Percentiles rank a stretch among this genome's conserved stretches.
phyloP scores from a whole-genome alignment of 352 stramenopile genomes.

The Saprolegnia diclina region DNA sequence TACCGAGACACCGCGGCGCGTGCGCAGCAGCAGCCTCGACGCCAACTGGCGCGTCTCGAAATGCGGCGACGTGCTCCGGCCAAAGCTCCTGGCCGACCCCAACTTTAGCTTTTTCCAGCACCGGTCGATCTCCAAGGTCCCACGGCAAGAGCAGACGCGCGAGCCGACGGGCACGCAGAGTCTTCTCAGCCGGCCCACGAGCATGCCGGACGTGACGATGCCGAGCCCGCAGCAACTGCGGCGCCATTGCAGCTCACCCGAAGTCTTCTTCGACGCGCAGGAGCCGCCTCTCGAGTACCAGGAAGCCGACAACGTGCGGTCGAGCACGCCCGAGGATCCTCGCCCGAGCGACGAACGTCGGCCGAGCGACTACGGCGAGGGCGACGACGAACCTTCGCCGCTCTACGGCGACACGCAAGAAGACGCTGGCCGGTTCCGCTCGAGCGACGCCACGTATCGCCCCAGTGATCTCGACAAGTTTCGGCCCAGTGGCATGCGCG shows the following conservation, averaged over 20 bases:
- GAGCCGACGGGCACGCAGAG: neutral
- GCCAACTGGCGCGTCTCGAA: slow-evolving; percentile 10
- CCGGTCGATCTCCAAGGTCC: neutral
- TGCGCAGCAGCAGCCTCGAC: slow-evolving; percentile 17
- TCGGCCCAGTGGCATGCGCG: slow-evolving; percentile 7
- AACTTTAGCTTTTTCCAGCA: slow-evolving; percentile 26
- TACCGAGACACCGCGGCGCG: neutral
- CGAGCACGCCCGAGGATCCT: neutral
- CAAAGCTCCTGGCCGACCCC: slow-evolving; percentile 4
- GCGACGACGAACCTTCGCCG: neutral
- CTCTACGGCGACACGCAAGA: neutral
- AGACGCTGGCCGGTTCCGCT: neutral
- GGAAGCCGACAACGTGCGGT: neutral
- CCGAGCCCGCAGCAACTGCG: neutral
- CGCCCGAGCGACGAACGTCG: neutral
- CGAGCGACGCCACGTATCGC: neutral
- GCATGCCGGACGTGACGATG: slow-evolving; percentile 4
- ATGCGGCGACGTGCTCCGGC: slow-evolving; percentile 12
- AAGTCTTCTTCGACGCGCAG: neutral
- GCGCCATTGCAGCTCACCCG: neutral
- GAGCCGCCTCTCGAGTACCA: neutral
- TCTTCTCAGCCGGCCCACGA: neutral
- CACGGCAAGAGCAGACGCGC: neutral
- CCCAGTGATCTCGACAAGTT: slow-evolving; percentile 3
- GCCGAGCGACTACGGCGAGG: slow-evolving; percentile 7